Base-by-base conservation (phyloP, 805 yeast species). In the Zygosaccharomyces gambellarensis region DNA sequence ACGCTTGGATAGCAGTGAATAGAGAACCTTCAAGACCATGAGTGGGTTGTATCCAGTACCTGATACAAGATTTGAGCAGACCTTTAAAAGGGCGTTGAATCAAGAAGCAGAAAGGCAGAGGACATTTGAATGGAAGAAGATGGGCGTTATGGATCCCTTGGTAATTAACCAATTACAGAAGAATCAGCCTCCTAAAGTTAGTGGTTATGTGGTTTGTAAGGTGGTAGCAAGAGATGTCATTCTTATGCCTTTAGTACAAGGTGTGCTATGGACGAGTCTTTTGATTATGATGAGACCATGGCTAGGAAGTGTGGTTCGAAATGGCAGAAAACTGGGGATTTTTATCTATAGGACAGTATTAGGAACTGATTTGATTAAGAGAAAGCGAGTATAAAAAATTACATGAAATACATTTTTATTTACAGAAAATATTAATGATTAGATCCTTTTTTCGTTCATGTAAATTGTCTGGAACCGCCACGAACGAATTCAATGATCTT, bases 401-500 rank as follows among this genome's bases (percentile, higher is more conserved):
- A 29, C 47, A 44, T 22, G 39, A 22, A 23, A 29, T 49, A 41
- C 46, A 43, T 21, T 27, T 21, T 47, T 51, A 51, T 51, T 51
- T 48, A 45, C 50, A 47, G 43, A 47, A 25, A 25, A 25, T 25
- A 25, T 25, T 25, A 25, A 25, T 25, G 28, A 25, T 25, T 5
- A 25, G 28, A 25, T 25, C 9, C 9, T 8, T 25, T 25, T 6
- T 25, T 25, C 12, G 44, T 22, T 62, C 66, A 80, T 38, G 83
- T 80, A 79, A 85, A 90, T 52, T 83, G 85, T 72, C 96, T 83
- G 34, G 96, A 84, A 39, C 89, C 92, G 58, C 96, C 97, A 64
- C 96, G 83, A 43, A 88, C 97, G 66, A 92, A 87, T 72, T 92
- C 98, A 63, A 92, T 70, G 48, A 94, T 82, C 74, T 87, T 88